A percentile compares a stretch with the other conserved stretches of the same genome.
Evolutionary conservation across 352 stramenopile species (phyloP).

Genomic region (Bremia lactucae): DNA sequence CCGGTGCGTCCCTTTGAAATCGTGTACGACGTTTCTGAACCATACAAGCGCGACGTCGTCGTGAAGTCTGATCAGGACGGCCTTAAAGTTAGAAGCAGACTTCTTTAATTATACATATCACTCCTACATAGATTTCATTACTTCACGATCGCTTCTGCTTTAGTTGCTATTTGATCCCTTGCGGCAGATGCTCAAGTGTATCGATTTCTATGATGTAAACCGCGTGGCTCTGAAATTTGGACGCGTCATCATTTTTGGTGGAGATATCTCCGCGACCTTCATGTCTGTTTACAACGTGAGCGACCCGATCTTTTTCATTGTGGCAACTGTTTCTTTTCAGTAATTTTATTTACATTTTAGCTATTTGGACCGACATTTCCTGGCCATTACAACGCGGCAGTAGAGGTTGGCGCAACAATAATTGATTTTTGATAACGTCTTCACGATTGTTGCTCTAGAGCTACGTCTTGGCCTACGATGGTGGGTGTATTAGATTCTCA

Average conservation of each 20-base stretch:
- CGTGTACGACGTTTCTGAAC: slow-evolving; percentile 51
- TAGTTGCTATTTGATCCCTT: slow-evolving; percentile 63
- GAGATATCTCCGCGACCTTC: slow-evolving; percentile 67
- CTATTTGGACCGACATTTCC: slow-evolving; percentile 81
- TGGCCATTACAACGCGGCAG: slow-evolving; percentile 51
- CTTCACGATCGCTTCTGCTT: background rate
- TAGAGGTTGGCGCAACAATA: slow-evolving; percentile 47
- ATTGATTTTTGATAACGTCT: no score
- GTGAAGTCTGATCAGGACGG: slow-evolving; percentile 67
- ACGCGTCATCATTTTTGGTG: slow-evolving; percentile 75
- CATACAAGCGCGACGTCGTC: slow-evolving; percentile 48
- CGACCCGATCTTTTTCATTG: background rate
- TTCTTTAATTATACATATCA: background rate
- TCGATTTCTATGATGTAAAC: slow-evolving; percentile 79
- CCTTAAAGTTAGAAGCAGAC: slow-evolving; percentile 19
- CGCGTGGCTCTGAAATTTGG: slow-evolving; percentile 69
- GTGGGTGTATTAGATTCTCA: slow-evolving; percentile 61
- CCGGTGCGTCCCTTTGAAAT: slow-evolving; percentile 71
- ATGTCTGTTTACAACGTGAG: slow-evolving; percentile 83
- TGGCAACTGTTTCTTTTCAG: background rate
- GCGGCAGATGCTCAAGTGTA: slow-evolving; percentile 50
- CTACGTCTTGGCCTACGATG: slow-evolving; percentile 69
- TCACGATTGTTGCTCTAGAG: slow-evolving; percentile 22
- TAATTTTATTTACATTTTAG: slow-evolving; percentile 16
- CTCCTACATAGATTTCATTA: background rate